Evolutionary conservation across 2,329 filamentous ascomycete species (phyloP), one percentile per base, ranked within the genome.

Genomic region (Xylaria sp.): DNA sequence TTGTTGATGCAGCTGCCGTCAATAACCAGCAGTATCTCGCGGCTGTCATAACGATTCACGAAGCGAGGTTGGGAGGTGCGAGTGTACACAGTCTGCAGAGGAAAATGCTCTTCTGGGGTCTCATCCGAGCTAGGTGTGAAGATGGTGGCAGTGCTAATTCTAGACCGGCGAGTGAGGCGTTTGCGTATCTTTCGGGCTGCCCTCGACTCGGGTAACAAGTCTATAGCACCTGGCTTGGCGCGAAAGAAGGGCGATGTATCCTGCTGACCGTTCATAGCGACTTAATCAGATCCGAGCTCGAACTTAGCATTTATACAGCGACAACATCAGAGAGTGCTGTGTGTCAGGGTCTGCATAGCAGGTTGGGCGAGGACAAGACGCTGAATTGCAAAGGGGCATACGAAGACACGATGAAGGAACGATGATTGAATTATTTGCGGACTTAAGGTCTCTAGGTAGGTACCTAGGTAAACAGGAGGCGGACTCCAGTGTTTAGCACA

Each of bases 1-100:
- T 80, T 79, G 59, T 77, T 71, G 28, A 77, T 57, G 62, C 79
- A 82, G 4, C 76, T 76, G 9, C 79, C 79, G 59, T 80, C 77
- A 9, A 78, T 73, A 59, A 77, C 78, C 25, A 82, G 72, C 7
- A 81, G 74, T 15, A 79, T 75, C 66, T 79, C 72, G 25, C 69
- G 70, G 42, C 70, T 69, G 57, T 78, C 67, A 57, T 72, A 74
- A 23, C 69, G 72, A 67, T 76, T 75, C 57, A 78, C 70, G 62
- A 75, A 74, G 46, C 75, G 74, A 19, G 74, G 73, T 38, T 70
- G 69, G 17, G 60, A 58, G 3, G 68, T 67, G 17, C 70, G 72
- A 2, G 67, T 60, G 25, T 53, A 58, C 14, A 73, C 65, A 2
- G 69, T 76, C 58, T 76, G 74, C 12, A 75, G 64, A 2, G 74